These are phyloP conservation scores for Themeda triandra DNA, from an alignment of 176 grass and related monocot species.

Conservation along the genomic window DNA sequence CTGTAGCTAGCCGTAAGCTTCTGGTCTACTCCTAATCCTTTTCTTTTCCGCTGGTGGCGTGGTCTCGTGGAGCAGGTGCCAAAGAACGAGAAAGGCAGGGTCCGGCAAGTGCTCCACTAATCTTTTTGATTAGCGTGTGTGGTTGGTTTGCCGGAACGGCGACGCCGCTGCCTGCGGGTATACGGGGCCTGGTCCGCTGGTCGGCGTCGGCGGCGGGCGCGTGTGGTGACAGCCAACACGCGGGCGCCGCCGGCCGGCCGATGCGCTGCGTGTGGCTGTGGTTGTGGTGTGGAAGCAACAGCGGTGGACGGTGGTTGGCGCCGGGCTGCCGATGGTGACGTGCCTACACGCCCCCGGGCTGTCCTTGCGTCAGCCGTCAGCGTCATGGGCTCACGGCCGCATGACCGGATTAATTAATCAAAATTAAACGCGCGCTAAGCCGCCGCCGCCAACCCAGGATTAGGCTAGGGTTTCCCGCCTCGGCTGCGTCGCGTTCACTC, in stretches of 20 bases:
- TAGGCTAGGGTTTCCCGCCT: constrained; percentile 19
- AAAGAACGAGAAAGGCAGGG: background rate
- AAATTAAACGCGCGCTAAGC: background rate
- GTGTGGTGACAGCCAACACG: constrained; percentile 26
- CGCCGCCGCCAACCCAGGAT: background rate
- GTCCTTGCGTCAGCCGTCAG: background rate
- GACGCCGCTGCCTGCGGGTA: background rate
- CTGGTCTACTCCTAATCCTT: background rate
- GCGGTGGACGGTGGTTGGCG: background rate
- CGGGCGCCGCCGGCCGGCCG: constrained; percentile 15
- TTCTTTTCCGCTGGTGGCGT: background rate
- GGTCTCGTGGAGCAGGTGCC: background rate
- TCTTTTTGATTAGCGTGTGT: background rate
- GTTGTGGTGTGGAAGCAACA: background rate
- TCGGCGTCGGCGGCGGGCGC: background rate
- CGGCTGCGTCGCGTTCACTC: background rate
- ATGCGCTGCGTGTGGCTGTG: constrained; percentile 12
- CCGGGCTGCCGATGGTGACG: background rate
- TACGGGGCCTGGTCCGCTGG: constrained; percentile 19
- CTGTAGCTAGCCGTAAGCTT: background rate
- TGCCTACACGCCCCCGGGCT: background rate
- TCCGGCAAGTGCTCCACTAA: background rate
- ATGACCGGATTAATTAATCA: background rate
- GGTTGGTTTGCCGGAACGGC: background rate
- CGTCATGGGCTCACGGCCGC: background rate